Conservation (phyloP, 129 eudicot species). For the Solidago caesia region DNA sequence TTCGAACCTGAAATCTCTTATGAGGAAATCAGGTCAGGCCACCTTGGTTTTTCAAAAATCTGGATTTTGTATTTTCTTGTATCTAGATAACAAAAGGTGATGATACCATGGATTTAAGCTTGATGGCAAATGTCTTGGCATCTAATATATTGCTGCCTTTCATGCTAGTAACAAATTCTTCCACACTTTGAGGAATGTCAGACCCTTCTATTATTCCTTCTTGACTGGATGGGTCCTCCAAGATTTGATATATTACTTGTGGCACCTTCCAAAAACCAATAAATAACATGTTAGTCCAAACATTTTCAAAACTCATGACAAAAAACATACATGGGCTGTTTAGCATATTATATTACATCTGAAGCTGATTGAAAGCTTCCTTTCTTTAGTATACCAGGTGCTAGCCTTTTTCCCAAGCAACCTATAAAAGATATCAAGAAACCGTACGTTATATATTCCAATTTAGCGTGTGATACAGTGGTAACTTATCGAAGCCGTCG, state of each 20-base stretch:
- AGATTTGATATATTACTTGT: conserved; percentile 73
- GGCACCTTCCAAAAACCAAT: conserved; percentile 58
- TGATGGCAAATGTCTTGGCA: conserved; percentile 74
- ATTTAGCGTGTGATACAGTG: not conserved
- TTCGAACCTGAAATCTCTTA: no score
- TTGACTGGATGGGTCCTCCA: conserved; percentile 54
- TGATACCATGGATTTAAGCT: conserved; percentile 82
- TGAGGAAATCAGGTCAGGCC: not conserved
- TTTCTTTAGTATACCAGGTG: conserved; percentile 54
- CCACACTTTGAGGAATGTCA: conserved; percentile 63
- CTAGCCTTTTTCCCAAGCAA: conserved; percentile 69
- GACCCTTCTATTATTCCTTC: conserved; percentile 43
- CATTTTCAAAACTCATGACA: not conserved
- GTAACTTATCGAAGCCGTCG: not conserved
- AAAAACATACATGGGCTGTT: conserved; percentile 12
- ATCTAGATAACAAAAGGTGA: not conserved
- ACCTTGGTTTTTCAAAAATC: no score
- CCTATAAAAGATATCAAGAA: conserved; percentile 41
- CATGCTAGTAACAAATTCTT: conserved; percentile 65
- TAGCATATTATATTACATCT: conserved; percentile 54
- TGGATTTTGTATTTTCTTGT: no score
- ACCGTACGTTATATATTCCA: not conserved
- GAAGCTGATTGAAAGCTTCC: conserved; percentile 41
- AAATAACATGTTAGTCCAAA: conserved; percentile 11
- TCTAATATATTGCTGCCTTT: conserved; percentile 52